Base-by-base conservation (phyloP, 495 filamentous ascomycete species). In the Echria macrotheca region DNA sequence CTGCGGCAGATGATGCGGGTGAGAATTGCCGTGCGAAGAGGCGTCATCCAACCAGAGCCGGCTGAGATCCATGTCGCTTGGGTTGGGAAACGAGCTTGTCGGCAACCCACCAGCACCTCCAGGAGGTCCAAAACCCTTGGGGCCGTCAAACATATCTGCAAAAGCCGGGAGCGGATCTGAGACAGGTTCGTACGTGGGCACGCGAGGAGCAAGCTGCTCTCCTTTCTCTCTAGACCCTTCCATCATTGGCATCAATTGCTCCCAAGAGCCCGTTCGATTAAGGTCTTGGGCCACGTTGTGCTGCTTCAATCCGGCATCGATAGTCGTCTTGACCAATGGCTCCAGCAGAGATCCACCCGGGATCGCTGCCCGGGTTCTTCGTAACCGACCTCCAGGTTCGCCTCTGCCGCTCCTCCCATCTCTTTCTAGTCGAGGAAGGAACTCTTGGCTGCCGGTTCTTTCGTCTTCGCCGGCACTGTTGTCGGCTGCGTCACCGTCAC, bases 271-370 rank as follows among this genome's bases (percentile, higher is more conserved):
- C 21, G 61, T 60, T 17, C 65, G 58, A 28, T 63, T 69, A 18
- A 46, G 44, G 17, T 46, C 44, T 12, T 40, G 32, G 15, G 10
- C 52, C 58, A 15, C 66, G 44, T 38, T 60, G 11, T 58, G 24
- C 55, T 58, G 23, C 22, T 65, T 55, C 9, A 69, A 40, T 0
- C 61, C 60, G 22, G 60, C 65, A 12, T 69, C 61, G 19, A 69
- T 64, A 14, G 55, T 53, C 42, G 63, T 63, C 36, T 62, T 64
- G 41, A 73, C 55, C 0, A 63, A 68, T 4, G 71, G 73, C 44
- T 74, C 72, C 22, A 74, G 51, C 5, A 66, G n/a, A n/a, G n/a
- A n/a, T n/a, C n/a, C n/a, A n/a, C n/a, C n/a, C n/a, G n/a, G n/a
- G n/a, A n/a, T n/a, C n/a, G n/a, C n/a, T n/a, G n/a, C n/a, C n/a